A percentile compares a stretch with the other conserved stretches of the same genome.
phyloP scores from a whole-genome alignment of 805 yeast species.

The Maudiozyma turicensis region DNA sequence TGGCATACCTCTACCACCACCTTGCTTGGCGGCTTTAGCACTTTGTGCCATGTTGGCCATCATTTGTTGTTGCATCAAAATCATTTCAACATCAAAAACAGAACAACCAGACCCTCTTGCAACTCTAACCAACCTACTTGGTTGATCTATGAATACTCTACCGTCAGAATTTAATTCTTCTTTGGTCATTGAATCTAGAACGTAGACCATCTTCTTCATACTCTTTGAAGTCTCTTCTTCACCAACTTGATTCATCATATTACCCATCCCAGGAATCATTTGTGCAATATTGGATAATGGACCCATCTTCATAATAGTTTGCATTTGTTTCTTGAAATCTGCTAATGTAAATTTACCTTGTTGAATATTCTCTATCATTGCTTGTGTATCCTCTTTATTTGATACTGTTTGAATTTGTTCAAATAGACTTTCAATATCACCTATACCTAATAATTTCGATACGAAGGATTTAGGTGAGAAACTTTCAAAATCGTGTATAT shows the following conservation, averaged over 20 bases:
- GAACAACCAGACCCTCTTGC: conserved; percentile 93
- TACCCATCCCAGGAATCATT: conserved; percentile 89
- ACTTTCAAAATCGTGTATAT: conserved; percentile 82
- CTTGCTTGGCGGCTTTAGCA: conserved; percentile 35
- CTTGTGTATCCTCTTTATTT: conserved; percentile 78
- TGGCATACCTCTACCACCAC: conserved; percentile 29
- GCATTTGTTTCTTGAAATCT: conserved; percentile 91
- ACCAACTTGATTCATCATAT: conserved; percentile 77
- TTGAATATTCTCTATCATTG: conserved; percentile 82
- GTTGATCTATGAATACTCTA: conserved; percentile 63
- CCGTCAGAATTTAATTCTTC: conserved; percentile 90
- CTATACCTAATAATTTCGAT: conserved; percentile 88
- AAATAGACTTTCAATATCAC: conserved; percentile 87
- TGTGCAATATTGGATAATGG: conserved; percentile 88
- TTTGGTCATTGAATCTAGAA: conserved; percentile 93
- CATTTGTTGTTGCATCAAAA: conserved; percentile 83
- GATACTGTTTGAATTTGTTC: conserved; percentile 75
- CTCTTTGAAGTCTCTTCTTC: conserved; percentile 85
- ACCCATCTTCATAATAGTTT: conserved; percentile 92
- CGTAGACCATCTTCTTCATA: conserved; percentile 79
- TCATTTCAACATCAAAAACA: conserved; percentile 87
- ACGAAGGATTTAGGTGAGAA: conserved; percentile 85
- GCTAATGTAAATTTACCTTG: conserved; percentile 89
- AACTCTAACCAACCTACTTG: conserved; percentile 77
- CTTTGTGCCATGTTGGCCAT: conserved; percentile 89